Base-by-base conservation (phyloP, 1,284 basidiomycete genomes). In the Cutaneotrichosporon arboriforme region DNA sequence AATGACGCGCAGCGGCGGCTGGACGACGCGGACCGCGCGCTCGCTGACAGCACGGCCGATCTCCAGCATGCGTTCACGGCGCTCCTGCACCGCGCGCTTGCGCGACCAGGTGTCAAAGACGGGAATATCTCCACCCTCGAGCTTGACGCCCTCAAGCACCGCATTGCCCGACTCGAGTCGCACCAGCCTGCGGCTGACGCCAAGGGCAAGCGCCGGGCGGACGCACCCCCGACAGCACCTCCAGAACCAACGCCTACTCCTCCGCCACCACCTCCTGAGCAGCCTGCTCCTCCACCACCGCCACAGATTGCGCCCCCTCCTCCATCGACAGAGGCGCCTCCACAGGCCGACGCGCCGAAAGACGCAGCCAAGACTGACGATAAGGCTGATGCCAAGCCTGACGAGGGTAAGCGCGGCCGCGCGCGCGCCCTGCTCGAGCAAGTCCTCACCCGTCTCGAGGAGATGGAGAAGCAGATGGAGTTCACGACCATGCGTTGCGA, bases 31-130 rank as follows among this genome's bases (percentile, higher is more conserved):
- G 54, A 56, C 18, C 4, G 20, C 3, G 38, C 18, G 3, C 37
- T 56, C 17, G 13, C 17, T 4, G 22, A 8, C 15, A 42, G 48
- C 10, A 51, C 41, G 7, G 45, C 21, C 5, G 21, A 17, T 22
- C 23, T 56, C 18, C 46, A 46, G 41, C 42, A 39, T 14, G 18
- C 46, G 8, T 49, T 56, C 37, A 36, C 46, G 8, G 21, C 21
- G 3, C 46, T 56, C 7, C 22, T 56, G 36, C 46, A 23, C 17
- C 26, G 35, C 13, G 49, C 41, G n/a, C 26, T 51, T 8, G 26
- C 49, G 9, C 33, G 26, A 4, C 45, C 48, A 4, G 52, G 46
- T 14, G 38, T 34, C 5, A 7, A 7, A 3, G 18, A 40, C 12
- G 42, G 43, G 21, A 33, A 46, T n/a, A 26, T 46, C 12, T 9